Evolutionary conservation across 345 rosid species (phyloP).

Genomic region (Citrus mangshanensis): DNA sequence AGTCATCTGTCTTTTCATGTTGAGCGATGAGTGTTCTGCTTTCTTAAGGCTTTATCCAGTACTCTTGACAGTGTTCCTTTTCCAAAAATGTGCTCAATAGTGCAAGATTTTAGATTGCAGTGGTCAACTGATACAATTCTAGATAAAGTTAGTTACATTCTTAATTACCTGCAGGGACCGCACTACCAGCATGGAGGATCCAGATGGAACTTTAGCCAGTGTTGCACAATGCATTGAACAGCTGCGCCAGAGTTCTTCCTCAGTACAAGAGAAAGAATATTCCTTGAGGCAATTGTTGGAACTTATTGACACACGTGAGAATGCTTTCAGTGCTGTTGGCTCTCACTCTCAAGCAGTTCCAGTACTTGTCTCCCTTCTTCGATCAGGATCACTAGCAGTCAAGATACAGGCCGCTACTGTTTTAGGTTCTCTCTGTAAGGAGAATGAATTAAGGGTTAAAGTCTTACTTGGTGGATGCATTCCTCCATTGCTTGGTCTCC

Average conservation of each 20-base stretch:
- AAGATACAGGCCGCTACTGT: slow-evolving; percentile 97
- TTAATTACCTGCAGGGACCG: slow-evolving; percentile 69
- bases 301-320: slow-evolving; percentile 90
- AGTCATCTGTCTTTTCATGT: background rate
- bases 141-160: slow-evolving; percentile 19
- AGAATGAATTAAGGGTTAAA: slow-evolving; percentile 95
- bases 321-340: slow-evolving; percentile 98
- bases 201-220: slow-evolving; percentile 98
- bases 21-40: background rate
- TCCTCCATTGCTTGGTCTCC: slow-evolving; percentile 98
- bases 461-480: slow-evolving; percentile 99
- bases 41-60: background rate
- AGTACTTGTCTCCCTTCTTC: slow-evolving; percentile 98
- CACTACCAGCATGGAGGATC: slow-evolving; percentile 94
- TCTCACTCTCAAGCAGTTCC: slow-evolving; percentile 99
- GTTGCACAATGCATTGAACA: slow-evolving; percentile 99
- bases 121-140: slow-evolving; percentile 6
- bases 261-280: slow-evolving; percentile 88
- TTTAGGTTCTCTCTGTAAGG: slow-evolving; percentile 95
- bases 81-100: background rate
- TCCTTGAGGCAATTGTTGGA: slow-evolving; percentile 86
- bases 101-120: background rate
- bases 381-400: slow-evolving; percentile 90
- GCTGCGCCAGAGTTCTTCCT: slow-evolving; percentile 81
- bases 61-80: background rate